A percentile compares a stretch with the other conserved stretches of the same genome.
These are phyloP conservation scores for Thymus mandschuricus DNA, from an alignment of 257 asterid genomes.

Conservation along the genomic window DNA sequence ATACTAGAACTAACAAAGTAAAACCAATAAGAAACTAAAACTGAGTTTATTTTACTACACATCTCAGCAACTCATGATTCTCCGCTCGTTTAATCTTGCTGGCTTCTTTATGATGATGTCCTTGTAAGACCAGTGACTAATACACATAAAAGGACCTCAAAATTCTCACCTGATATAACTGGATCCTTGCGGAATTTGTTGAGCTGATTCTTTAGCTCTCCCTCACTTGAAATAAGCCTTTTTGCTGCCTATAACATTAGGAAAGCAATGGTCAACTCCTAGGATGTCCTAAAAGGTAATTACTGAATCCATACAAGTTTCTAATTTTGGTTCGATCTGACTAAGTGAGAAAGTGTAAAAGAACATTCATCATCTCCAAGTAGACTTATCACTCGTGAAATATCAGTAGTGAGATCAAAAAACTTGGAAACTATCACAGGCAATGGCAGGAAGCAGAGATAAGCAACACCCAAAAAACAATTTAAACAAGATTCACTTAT, in stretches of 20 bases:
- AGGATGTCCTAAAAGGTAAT: neutral
- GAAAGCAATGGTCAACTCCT: constrained; percentile 22
- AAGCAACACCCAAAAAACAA: constrained; percentile 8
- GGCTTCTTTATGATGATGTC: constrained; percentile 14
- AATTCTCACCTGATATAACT: constrained; percentile 59
- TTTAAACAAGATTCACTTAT: neutral
- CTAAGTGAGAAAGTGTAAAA: neutral
- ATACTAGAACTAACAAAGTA: neutral
- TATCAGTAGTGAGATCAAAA: constrained; percentile 15
- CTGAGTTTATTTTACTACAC: neutral
- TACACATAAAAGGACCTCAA: constrained; percentile 27
- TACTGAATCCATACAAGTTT: neutral
- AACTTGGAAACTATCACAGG: constrained; percentile 6
- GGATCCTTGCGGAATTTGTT: constrained; percentile 70
- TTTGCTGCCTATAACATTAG: constrained; percentile 73
- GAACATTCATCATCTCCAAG: constrained; percentile 20
- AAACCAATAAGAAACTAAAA: neutral
- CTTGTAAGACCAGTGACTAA: constrained; percentile 24
- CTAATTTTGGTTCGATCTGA: constrained; percentile 8
- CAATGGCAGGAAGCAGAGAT: constrained; percentile 22
- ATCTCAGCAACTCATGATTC: neutral
- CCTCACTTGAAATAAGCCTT: constrained; percentile 76
- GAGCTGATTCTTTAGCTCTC: constrained; percentile 72
- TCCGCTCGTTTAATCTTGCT: constrained; percentile 13
- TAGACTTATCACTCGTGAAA: neutral